Percentiles rank a stretch among this genome's conserved stretches.
These are phyloP conservation scores for Climacium dendroides DNA, from an alignment of 225 moss, liverwort and hornwort genomes.

Conservation along the genomic window DNA sequence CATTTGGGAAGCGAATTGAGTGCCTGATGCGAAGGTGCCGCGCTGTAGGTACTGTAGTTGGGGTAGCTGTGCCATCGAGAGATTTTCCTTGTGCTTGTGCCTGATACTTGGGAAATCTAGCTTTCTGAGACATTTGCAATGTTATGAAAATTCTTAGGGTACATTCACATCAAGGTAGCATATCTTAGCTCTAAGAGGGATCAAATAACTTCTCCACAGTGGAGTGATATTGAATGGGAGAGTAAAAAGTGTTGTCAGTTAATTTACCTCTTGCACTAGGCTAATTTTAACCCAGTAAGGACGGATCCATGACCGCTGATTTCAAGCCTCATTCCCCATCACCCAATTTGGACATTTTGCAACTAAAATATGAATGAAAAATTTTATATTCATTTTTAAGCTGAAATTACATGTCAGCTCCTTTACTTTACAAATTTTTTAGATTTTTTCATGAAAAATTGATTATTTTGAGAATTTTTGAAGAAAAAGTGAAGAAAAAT, in stretches of 20 bases:
- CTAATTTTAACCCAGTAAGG: no score
- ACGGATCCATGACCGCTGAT: no score
- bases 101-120: not conserved
- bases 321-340: no score
- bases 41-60: not conserved
- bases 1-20: not conserved
- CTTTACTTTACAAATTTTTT: no score
- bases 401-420: no score
- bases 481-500: no score
- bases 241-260: not conserved
- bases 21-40: not conserved
- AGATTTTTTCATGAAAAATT: no score
- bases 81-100: not conserved
- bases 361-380: no score
- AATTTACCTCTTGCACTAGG: not conserved
- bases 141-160: not conserved
- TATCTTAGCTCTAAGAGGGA: no score
- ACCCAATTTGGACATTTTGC: no score
- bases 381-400: no score
- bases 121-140: not conserved
- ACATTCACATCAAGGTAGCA: not conserved
- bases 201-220: not conserved
- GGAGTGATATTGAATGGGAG: not conserved
- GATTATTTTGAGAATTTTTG: no score
- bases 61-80: not conserved